Evolutionary conservation across 768 basidiomycete species (phyloP).

Genomic region (Tulasnella sp.): DNA sequence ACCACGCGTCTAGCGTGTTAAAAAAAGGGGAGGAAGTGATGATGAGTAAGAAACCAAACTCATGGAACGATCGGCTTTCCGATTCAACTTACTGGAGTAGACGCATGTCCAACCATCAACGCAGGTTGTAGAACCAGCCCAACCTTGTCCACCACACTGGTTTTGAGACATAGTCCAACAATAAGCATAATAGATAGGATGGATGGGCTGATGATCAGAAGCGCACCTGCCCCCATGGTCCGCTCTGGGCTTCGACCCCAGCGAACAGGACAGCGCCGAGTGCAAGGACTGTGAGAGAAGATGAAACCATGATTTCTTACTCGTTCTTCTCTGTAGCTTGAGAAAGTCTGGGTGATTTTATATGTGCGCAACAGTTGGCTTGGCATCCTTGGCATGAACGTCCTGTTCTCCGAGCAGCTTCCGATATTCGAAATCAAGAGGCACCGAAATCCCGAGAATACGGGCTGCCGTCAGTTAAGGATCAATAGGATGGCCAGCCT

Average conservation of each 20-base stretch:
- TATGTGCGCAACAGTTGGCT: neutral
- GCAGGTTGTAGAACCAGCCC: constrained; percentile 46
- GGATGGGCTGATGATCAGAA: neutral
- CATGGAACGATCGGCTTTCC: neutral
- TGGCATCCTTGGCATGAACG: neutral
- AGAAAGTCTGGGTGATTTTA: neutral
- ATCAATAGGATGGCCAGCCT: neutral
- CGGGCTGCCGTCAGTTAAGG: neutral
- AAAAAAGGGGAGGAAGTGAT: neutral
- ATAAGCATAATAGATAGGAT: neutral
- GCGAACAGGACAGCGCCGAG: constrained; percentile 18
- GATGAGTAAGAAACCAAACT: neutral
- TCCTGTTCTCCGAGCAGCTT: neutral
- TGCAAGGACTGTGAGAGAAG: neutral
- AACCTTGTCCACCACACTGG: constrained; percentile 43
- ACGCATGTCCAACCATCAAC: constrained; percentile 43
- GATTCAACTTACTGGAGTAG: constrained; percentile 1
- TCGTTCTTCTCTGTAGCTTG: neutral
- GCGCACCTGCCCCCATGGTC: constrained; percentile 2
- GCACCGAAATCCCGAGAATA: neutral
- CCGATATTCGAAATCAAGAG: neutral
- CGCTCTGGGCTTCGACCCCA: neutral
- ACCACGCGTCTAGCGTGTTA: constrained; percentile 12
- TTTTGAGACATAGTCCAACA: constrained; percentile 24
- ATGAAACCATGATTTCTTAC: neutral